Conservation (phyloP, 306 rosid genomes). For the Ceratonia siliqua region DNA sequence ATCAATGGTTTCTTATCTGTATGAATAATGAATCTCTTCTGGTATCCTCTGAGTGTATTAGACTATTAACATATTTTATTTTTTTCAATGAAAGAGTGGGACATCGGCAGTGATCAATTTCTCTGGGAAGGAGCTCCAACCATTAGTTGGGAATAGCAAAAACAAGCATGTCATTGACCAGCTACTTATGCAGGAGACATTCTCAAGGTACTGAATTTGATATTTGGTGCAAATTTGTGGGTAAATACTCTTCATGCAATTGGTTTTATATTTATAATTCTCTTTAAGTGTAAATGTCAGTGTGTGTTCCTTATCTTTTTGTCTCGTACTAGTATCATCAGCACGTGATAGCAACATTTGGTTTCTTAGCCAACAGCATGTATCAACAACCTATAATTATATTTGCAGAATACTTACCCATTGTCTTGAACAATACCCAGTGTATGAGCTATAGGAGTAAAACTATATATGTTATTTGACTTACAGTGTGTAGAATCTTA, state of each 20-base stretch:
- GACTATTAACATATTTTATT: neutral
- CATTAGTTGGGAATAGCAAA: constrained; percentile 43
- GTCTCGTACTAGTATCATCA: neutral
- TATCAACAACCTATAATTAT: constrained; percentile 2
- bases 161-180: constrained; percentile 60
- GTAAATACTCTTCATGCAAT: neutral
- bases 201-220: constrained; percentile 61
- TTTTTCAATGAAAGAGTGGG: constrained; percentile 48
- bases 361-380: neutral
- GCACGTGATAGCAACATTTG: neutral
- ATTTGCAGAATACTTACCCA: neutral
- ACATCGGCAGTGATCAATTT: constrained; percentile 32
- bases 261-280: neutral
- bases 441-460: constrained; percentile 20
- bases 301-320: neutral
- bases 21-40: constrained; percentile 13
- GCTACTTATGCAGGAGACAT: constrained; percentile 71
- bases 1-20: constrained; percentile 10
- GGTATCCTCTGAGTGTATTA: constrained; percentile 1
- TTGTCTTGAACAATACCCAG: constrained; percentile 2
- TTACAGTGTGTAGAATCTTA: constrained; percentile 14
- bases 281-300: neutral
- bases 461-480: constrained; percentile 9
- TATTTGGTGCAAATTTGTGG: neutral
- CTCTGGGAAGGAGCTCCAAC: constrained; percentile 46